phyloP scores from a whole-genome alignment of 768 basidiomycete genomes.

The Suillus decipiens region DNA sequence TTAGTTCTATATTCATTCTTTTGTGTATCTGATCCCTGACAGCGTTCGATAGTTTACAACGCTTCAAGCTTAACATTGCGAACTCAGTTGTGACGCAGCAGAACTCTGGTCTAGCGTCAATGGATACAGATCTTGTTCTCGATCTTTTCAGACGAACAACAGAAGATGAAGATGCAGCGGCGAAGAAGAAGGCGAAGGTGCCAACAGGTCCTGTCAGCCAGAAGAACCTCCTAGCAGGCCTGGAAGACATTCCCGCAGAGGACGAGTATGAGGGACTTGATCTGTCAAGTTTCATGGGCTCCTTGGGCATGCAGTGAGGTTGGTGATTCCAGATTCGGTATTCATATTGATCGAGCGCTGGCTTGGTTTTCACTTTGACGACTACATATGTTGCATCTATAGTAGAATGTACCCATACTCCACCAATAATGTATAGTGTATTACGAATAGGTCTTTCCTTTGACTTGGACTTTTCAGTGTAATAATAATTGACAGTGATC shows the following conservation, averaged over 20 bases:
- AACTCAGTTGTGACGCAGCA: slow-evolving; percentile 97
- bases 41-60: slow-evolving; percentile 63
- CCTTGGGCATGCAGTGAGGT: slow-evolving; percentile 55
- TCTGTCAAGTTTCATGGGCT: slow-evolving; percentile 84
- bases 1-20: slow-evolving; percentile 38
- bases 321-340: slow-evolving; percentile 5
- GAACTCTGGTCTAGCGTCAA: slow-evolving; percentile 88
- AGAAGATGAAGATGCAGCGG: slow-evolving; percentile 68
- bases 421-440: slow-evolving; percentile 36
- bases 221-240: slow-evolving; percentile 83
- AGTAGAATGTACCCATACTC: slow-evolving; percentile 36
- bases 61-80: slow-evolving; percentile 98
- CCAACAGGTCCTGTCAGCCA: slow-evolving; percentile 61
- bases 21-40: slow-evolving; percentile 10
- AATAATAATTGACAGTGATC: not conserved
- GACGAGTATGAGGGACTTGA: slow-evolving; percentile 92
- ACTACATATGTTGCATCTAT: slow-evolving; percentile 36
- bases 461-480: not conserved
- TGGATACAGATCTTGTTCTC: slow-evolving; percentile 97
- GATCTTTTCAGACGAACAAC: slow-evolving; percentile 88
- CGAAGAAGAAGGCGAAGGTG: slow-evolving; percentile 51
- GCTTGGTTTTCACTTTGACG: slow-evolving; percentile 16
- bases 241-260: slow-evolving; percentile 90
- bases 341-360: slow-evolving; percentile 20
- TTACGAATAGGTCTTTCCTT: not conserved